Conservation (phyloP, 2,329 filamentous ascomycete species). For the Cryoendolithus antarcticus region DNA sequence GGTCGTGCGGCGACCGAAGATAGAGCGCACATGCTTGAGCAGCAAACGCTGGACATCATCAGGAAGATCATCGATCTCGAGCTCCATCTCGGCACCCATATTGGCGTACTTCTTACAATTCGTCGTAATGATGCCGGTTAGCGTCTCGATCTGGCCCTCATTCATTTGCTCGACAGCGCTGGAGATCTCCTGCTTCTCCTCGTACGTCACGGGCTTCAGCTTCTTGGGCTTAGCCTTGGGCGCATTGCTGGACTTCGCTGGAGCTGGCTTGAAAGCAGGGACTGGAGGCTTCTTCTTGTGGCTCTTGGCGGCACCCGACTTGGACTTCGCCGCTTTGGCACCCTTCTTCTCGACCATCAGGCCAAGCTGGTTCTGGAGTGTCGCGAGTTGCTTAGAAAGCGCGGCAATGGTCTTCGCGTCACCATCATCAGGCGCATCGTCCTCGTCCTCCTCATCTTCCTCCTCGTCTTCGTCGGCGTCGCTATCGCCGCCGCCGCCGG, state of each 20-base stretch:
- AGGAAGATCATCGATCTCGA: constrained; percentile 51
- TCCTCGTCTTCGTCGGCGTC: constrained; percentile 54
- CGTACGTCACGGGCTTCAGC: constrained; percentile 53
- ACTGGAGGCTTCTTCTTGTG: constrained; percentile 8
- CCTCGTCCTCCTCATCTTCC: constrained; percentile 45
- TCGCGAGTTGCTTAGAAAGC: constrained; percentile 54
- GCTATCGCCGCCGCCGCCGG: constrained; percentile 56
- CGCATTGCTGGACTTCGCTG: constrained; percentile 7
- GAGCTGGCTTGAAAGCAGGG: constrained; percentile 4
- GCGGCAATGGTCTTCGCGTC: constrained; percentile 48
- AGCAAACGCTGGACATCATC: constrained; percentile 43
- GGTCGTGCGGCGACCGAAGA: constrained; percentile 18
- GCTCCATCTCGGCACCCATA: constrained; percentile 49
- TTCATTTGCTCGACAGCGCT: constrained; percentile 46
- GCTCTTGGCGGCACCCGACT: constrained; percentile 8
- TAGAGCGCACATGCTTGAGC: constrained; percentile 40
- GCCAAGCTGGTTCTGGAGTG: constrained; percentile 32
- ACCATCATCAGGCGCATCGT: constrained; percentile 24
- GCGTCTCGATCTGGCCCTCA: constrained; percentile 62
- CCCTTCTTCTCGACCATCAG: constrained; percentile 32
- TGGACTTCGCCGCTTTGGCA: constrained; percentile 24
- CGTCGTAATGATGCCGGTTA: constrained; percentile 80
- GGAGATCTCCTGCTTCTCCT: constrained; percentile 86
- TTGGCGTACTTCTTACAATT: constrained; percentile 59
- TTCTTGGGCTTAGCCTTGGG: constrained; percentile 43